Evolutionary conservation across 306 rosid species (phyloP).

Genomic region (Gastrolobium bilobum): DNA sequence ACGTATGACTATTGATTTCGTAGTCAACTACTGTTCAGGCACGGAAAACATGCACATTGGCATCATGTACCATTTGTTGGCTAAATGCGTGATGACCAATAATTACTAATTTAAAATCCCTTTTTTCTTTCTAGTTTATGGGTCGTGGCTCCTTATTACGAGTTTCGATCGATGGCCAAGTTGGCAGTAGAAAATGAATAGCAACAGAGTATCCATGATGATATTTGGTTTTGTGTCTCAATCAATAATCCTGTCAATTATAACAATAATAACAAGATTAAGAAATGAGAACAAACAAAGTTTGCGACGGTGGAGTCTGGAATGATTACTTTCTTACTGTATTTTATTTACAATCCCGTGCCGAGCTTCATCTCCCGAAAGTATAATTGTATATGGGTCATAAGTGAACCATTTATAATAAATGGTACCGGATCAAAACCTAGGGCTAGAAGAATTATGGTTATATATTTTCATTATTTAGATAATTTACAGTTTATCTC

Average conservation of each 20-base stretch:
- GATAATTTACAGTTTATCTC: no score
- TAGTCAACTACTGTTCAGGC: conserved; percentile 44
- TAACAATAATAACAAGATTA: conserved; percentile 58
- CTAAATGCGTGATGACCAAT: conserved; percentile 49
- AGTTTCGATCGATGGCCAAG: conserved; percentile 37
- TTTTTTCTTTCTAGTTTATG: conserved; percentile 10
- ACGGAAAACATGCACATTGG: conserved; percentile 52
- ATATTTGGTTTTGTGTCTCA: conserved; percentile 61
- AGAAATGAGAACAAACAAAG: conserved; percentile 60
- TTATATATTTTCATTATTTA: no score
- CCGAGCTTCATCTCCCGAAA: conserved; percentile 19
- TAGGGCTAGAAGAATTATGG: no score
- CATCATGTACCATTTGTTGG: conserved; percentile 41
- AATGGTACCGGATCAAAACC: no score
- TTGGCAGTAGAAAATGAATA: conserved; percentile 25
- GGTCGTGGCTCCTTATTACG: conserved; percentile 30
- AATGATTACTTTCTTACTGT: conserved; percentile 54
- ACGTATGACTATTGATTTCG: conserved; percentile 43
- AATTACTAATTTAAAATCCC: conserved; percentile 30
- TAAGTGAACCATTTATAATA: no score
- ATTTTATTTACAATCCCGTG: conserved; percentile 40
- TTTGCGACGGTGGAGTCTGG: conserved; percentile 51
- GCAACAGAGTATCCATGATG: conserved; percentile 41
- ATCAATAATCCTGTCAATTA: conserved; percentile 55
- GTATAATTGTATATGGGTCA: no score